Percentiles rank a stretch among this genome's conserved stretches.
Evolutionary conservation across 495 filamentous ascomycete species (phyloP).

Genomic region (Aspergillus diversus): DNA sequence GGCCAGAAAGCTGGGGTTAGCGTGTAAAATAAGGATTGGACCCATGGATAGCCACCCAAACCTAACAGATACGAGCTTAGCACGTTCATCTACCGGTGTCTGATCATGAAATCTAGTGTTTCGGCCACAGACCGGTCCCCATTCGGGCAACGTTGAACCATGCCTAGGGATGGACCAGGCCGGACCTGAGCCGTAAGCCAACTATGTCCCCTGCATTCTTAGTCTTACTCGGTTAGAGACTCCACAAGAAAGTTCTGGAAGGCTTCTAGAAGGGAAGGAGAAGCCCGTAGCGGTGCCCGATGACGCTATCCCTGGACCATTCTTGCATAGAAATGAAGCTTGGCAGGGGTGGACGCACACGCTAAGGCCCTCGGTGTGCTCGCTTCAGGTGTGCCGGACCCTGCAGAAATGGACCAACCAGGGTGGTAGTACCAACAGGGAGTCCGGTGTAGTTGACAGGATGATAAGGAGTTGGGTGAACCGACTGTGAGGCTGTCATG

Average conservation of each 20-base stretch:
- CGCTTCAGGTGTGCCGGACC: neutral
- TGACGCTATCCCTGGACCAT: neutral
- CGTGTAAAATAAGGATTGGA: neutral
- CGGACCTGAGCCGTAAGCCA: neutral
- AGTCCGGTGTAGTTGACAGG: neutral
- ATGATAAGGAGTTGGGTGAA: neutral
- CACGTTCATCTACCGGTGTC: neutral
- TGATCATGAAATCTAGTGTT: neutral
- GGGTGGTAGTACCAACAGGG: neutral
- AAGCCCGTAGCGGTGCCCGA: neutral
- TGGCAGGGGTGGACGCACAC: neutral
- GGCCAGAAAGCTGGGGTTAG: neutral
- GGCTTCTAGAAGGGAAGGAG: neutral
- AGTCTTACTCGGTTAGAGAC: neutral
- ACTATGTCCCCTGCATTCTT: neutral
- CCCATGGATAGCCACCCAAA: neutral
- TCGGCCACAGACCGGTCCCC: neutral
- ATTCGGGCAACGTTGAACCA: neutral
- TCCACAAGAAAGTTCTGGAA: neutral
- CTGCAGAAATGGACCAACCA: neutral
- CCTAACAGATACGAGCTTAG: neutral
- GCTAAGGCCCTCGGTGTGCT: neutral
- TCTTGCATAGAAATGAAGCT: neutral
- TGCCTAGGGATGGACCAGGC: neutral
- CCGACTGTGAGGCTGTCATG: neutral